phyloP scores from a whole-genome alignment of 495 filamentous ascomycete species.

The Penicillium goetzii region DNA sequence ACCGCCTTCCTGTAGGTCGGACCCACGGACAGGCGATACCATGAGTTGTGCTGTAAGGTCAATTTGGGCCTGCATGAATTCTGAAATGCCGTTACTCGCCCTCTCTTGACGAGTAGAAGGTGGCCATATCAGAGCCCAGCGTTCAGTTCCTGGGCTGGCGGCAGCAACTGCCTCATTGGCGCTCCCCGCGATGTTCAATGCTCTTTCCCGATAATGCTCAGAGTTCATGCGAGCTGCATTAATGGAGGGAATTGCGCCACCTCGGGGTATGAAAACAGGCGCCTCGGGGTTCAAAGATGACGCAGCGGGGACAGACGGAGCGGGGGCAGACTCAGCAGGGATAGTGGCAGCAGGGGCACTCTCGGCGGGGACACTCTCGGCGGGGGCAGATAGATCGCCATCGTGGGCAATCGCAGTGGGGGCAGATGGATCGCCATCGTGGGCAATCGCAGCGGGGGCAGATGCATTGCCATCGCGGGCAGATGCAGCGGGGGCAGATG shows the following conservation, averaged over 20 bases:
- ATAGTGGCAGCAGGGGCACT: too few species aligned
- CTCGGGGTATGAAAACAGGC: neutral
- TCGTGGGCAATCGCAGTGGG: too few species aligned
- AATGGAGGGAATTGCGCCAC: neutral
- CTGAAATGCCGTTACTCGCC: neutral
- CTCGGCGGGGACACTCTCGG: too few species aligned
- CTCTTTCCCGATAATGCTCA: neutral
- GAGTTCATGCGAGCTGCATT: neutral
- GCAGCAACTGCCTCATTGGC: neutral
- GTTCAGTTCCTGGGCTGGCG: neutral
- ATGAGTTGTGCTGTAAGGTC: neutral
- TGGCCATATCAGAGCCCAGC: neutral
- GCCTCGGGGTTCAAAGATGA: neutral
- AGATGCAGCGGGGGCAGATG: too few species aligned
- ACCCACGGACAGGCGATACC: neutral
- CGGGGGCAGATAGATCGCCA: too few species aligned
- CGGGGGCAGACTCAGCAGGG: neutral
- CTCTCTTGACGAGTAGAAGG: neutral
- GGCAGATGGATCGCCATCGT: too few species aligned
- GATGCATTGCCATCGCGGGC: too few species aligned
- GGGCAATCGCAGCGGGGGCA: too few species aligned
- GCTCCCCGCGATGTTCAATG: neutral
- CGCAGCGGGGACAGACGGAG: neutral
- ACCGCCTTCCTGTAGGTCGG: neutral
- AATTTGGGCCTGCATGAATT: neutral